A percentile compares a stretch with the other conserved stretches of the same genome.
These are phyloP conservation scores for Arthrocladium fulminans DNA, from an alignment of 2,329 filamentous ascomycete genomes.

Conservation along the genomic window DNA sequence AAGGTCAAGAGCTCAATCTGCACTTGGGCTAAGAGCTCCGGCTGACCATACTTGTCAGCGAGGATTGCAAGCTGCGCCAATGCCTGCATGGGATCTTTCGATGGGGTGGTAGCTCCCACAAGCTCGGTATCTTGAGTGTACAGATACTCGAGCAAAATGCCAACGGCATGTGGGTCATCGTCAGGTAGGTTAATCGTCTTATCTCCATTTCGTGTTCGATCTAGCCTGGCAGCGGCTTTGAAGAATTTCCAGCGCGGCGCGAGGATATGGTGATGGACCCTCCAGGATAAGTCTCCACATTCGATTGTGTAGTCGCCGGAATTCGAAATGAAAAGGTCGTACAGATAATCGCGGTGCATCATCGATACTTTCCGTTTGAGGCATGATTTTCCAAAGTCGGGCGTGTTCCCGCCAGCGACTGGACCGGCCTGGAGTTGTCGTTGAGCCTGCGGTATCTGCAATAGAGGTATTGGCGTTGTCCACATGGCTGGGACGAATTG, in stretches of 20 bases:
- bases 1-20: background rate
- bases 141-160: background rate
- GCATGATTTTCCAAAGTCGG: too few relatives aligned
- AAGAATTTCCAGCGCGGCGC: background rate
- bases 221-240: background rate
- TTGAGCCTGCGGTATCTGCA: too few relatives aligned
- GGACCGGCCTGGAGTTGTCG: too few relatives aligned
- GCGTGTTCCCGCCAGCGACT: too few relatives aligned
- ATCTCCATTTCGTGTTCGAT: background rate
- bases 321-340: background rate
- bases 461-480: too few relatives aligned
- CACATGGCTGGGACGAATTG: too few relatives aligned
- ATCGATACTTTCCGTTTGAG: too few relatives aligned
- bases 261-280: background rate
- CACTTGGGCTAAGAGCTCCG: background rate
- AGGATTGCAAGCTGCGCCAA: background rate
- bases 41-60: background rate
- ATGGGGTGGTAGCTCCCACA: background rate
- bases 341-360: too few relatives aligned
- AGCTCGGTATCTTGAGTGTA: background rate
- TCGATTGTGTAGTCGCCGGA: background rate
- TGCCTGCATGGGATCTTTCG: background rate
- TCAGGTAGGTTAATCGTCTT: background rate
- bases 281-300: background rate
- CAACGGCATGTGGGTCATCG: background rate